Evolutionary conservation across 129 eudicot species (phyloP), one percentile per base, ranked within the genome.

Genomic region (Escallonia herrerae): DNA sequence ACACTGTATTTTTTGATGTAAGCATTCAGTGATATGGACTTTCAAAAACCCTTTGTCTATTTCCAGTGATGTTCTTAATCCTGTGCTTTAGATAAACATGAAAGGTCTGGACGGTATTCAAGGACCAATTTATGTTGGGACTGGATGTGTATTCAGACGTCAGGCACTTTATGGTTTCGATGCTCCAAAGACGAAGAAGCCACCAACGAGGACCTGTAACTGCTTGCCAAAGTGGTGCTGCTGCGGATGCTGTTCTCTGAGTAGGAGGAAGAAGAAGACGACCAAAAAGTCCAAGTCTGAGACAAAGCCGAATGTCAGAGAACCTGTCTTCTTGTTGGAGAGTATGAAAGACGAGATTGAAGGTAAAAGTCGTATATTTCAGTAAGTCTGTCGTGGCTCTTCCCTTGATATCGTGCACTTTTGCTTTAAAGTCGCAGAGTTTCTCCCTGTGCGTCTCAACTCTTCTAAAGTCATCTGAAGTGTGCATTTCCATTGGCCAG

Each of bases 1-100:
- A 88, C 22, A 81, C 79, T 50, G 91, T 88, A 33, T 88, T 88
- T 79, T 88, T 88, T 70, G 96, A 88, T 74, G 96, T 88, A 84
- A 33, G 81, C 58, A 64, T 42, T 9, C 39, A 2, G 13, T 0
- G 13, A 22, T 12, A 33, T 40, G 38, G 39, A 15, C 7, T 65
- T 51, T 37, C 41, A 37, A 22, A 22, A 22, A 3, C 15, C 15
- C n/a, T 12, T 4, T 13, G 40, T 7, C 6, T 60, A 3, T 15
- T 7, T 43, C 7, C 54, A 43, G 4, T 38, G 1, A 5, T 14
- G 14, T 33, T 49, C 5, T 5, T 4, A 33, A 2, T 12, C 15
- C 1, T 49, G 44, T 64, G 52, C 40, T 37, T 14, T 74, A 80
- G 84, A 80, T 80, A 37, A 75, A 79, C 49, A 79, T 79, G 84